These are phyloP conservation scores for Komagataella mondaviorum DNA, from an alignment of 805 yeast genomes.

Conservation along the genomic window DNA sequence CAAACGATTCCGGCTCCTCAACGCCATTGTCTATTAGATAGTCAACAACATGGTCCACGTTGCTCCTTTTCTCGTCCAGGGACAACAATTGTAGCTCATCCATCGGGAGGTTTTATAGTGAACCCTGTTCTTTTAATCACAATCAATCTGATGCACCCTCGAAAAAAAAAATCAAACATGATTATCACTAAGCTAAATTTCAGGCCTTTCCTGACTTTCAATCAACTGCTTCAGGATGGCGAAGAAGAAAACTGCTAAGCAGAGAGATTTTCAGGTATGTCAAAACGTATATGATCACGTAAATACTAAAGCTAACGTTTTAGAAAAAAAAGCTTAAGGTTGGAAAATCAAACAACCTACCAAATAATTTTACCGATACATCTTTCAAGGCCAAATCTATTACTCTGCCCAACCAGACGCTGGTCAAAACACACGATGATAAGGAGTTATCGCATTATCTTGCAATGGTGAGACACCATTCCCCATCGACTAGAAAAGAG, in stretches of 20 bases:
- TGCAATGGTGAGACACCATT: conserved; percentile 64
- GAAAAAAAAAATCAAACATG: neutral
- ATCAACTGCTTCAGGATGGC: conserved; percentile 17
- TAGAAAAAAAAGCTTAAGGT: conserved; percentile 70
- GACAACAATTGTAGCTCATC: neutral
- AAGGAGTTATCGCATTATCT: conserved; percentile 45
- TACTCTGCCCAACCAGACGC: conserved; percentile 23
- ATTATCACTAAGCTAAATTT: neutral
- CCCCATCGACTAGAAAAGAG: conserved; percentile 57
- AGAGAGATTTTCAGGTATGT: conserved; percentile 48
- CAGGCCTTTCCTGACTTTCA: neutral
- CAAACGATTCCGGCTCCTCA: neutral
- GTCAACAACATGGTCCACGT: neutral
- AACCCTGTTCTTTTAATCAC: neutral
- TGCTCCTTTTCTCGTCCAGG: neutral
- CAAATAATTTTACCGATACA: conserved; percentile 73
- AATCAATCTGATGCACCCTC: neutral
- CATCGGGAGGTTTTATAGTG: neutral
- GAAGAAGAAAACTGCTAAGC: conserved; percentile 48
- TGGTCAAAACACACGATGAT: conserved; percentile 14
- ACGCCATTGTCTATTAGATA: neutral
- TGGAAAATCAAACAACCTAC: conserved; percentile 66
- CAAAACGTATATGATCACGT: neutral
- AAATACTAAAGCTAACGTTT: neutral
- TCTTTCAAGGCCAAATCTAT: conserved; percentile 62